Evolutionary conservation across 2,329 filamentous ascomycete genomes (phyloP), one percentile per base, ranked within the genome.

Genomic region (Volutella citrinella): DNA sequence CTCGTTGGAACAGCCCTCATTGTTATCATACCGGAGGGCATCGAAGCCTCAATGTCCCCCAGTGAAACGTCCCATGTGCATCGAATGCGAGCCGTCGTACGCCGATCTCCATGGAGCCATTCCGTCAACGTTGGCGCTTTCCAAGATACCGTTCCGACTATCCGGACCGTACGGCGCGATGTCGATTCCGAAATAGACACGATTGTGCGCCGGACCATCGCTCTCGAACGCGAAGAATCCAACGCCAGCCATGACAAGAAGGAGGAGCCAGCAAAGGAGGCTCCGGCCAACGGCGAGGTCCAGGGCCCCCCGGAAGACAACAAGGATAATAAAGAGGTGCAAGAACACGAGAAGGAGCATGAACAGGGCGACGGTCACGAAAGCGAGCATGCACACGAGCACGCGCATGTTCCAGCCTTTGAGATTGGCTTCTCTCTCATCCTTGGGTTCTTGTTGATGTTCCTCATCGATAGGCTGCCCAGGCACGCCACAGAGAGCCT

Each of bases 11-110:
- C 93, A 18, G 91, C 91, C 2, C 75, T 98, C 46, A 91, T 97
- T 46, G 89, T 98, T 19, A 97, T 98, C 56, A 95, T 98, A 53
- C 93, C 93, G 1, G 93, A 98, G 63, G 93, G 93, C 22, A 83
- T 97, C 40, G 90, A 96, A 58, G 91, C 93, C 4, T 75, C 96
- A 37, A 87, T 93, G 49, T 80, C 73, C 11, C 66, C 74, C 4
- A 61, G 65, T 3, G 58, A 66, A 37, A 48, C 58, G 7, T 44
- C 59, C 9, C 64, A 69, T 28, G 48, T 61, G 31, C 65, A 66
- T 47, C 56, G 56, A 36, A 44, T 56, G 12, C 49, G 59, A 36
- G 56, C 46, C 19, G 34, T 65, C 17, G 46, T 57, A 28, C 57
- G 50, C 35, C 48, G 62, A 39, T 54, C 49, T 19, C 61, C 60